A percentile compares a stretch with the other conserved stretches of the same genome.
These are phyloP conservation scores for Eucalyptus guilfoylei DNA, from an alignment of 345 rosid species.

Conservation along the genomic window DNA sequence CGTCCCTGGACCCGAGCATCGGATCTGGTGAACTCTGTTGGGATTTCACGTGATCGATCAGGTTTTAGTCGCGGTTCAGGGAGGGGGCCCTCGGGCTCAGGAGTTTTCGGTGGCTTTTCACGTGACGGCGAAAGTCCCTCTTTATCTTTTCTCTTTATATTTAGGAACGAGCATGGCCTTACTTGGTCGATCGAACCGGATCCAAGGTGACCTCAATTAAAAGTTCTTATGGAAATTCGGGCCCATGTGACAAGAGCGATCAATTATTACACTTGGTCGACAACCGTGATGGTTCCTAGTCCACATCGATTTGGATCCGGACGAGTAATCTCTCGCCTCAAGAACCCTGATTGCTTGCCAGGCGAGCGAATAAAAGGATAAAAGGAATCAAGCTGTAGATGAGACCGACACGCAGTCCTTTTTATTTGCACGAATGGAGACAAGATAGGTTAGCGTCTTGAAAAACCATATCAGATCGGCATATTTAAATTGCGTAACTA, in stretches of 20 bases:
- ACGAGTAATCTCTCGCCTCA: not conserved
- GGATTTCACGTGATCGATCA: not conserved
- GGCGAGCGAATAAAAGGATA: not conserved
- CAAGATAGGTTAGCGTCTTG: not conserved
- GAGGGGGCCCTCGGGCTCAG: not conserved
- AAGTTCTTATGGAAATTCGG: too few species aligned
- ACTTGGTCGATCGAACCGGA: not conserved
- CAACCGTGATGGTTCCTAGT: not conserved
- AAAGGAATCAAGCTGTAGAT: not conserved
- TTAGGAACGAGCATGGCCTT: not conserved
- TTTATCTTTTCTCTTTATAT: not conserved
- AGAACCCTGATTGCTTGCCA: not conserved
- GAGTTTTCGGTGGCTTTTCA: not conserved
- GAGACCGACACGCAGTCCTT: not conserved
- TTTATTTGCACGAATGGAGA: not conserved
- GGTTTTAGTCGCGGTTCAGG: not conserved
- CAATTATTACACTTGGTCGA: not conserved
- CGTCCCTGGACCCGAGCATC: not conserved
- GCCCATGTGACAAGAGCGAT: too few species aligned
- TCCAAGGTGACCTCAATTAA: not conserved
- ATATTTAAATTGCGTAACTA: not conserved
- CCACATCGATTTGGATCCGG: not conserved
- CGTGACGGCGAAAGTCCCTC: not conserved
- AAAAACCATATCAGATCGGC: fast-evolving
- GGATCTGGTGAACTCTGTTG: not conserved